phyloP scores from a whole-genome alignment of 257 asterid species.

The Leonotis leonurus region DNA sequence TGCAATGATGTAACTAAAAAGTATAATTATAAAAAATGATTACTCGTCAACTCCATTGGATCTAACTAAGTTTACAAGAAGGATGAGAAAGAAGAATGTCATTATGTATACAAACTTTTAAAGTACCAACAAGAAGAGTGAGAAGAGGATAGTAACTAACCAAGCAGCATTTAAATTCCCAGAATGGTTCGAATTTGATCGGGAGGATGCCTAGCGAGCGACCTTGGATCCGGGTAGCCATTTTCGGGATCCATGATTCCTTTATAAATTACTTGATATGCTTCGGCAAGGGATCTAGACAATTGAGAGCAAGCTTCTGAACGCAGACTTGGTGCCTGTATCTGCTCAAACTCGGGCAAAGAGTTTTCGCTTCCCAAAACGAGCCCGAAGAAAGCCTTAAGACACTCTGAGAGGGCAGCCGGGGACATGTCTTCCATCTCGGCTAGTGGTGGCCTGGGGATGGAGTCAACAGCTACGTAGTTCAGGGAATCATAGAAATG shows the following conservation, averaged over 20 bases:
- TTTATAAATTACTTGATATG: constrained; percentile 61
- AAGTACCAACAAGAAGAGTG: neutral
- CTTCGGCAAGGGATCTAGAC: constrained; percentile 66
- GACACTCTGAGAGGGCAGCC: constrained; percentile 63
- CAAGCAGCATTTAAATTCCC: constrained; percentile 53
- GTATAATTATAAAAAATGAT: too few species aligned
- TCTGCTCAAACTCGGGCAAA: constrained; percentile 84
- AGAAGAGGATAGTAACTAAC: neutral
- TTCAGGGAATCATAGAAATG: constrained; percentile 40
- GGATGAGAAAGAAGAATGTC: neutral
- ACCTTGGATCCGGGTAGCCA: constrained; percentile 71
- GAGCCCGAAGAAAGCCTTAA: constrained; percentile 82
- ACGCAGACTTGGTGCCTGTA: constrained; percentile 79
- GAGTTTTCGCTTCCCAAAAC: constrained; percentile 76
- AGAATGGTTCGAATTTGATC: constrained; percentile 91
- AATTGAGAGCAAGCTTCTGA: constrained; percentile 65
- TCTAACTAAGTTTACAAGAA: constrained; percentile 6
- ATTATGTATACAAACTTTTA: constrained; percentile 16
- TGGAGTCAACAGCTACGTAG: constrained; percentile 18
- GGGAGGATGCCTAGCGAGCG: constrained; percentile 91
- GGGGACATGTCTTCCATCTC: constrained; percentile 69
- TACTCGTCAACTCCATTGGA: constrained; percentile 6
- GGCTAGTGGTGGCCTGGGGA: constrained; percentile 49
- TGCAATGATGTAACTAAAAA: too few species aligned
- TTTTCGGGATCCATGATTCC: constrained; percentile 76